Conservation (phyloP, 257 asterid species). For the Nicotiana otophora region DNA sequence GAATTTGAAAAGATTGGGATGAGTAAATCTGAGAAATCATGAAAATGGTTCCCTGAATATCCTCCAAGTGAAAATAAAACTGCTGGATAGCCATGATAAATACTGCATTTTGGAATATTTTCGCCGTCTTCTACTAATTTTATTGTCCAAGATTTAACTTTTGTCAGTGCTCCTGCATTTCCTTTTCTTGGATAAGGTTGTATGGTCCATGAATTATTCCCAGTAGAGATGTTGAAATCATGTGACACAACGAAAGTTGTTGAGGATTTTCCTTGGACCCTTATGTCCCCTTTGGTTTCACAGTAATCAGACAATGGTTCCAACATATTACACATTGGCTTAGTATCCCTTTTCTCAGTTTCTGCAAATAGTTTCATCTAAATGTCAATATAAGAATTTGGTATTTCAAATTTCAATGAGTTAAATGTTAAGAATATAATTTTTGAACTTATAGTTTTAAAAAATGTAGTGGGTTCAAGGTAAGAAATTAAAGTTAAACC, state of each 20-base stretch:
- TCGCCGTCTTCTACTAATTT: slow-evolving; percentile 17
- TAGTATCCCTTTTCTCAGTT: slow-evolving; percentile 7
- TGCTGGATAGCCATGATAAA: slow-evolving; percentile 40
- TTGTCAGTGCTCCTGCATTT: slow-evolving; percentile 24
- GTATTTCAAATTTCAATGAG: background rate
- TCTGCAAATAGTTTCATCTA: slow-evolving; percentile 7
- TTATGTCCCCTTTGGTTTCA: slow-evolving; percentile 31
- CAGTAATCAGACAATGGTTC: slow-evolving; percentile 33
- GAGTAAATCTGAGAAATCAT: slow-evolving; percentile 57
- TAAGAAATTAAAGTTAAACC: no score
- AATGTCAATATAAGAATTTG: background rate
- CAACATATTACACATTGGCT: slow-evolving; percentile 20
- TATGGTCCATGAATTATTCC: slow-evolving; percentile 28
- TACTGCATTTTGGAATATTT: slow-evolving; percentile 35
- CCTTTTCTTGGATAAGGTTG: slow-evolving; percentile 46
- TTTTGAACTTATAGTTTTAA: no score
- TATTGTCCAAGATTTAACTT: slow-evolving; percentile 58
- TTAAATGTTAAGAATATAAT: no score
- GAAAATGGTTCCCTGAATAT: slow-evolving; percentile 60
- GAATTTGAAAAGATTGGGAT: slow-evolving; percentile 56
- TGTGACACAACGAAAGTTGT: slow-evolving; percentile 22
- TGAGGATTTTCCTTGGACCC: slow-evolving; percentile 32
- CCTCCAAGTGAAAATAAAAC: slow-evolving; percentile 64
- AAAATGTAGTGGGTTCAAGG: no score
- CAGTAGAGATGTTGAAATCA: background rate